A percentile compares a stretch with the other conserved stretches of the same genome.
Conservation (phyloP, 768 basidiomycete species). For the Pisolithus orientalis region DNA sequence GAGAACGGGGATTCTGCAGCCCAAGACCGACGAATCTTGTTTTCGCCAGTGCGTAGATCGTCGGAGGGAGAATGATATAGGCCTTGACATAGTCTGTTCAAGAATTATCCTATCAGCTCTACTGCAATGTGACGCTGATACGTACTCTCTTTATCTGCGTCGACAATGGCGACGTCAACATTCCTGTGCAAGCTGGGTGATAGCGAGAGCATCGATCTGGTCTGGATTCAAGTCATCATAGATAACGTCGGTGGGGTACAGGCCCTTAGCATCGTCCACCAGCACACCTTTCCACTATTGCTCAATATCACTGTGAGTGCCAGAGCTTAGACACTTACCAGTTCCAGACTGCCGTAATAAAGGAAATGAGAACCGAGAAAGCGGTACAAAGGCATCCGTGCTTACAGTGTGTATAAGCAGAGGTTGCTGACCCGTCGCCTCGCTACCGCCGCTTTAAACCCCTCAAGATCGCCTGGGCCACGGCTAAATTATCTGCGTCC, state of each 20-base stretch:
- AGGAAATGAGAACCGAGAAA: neutral
- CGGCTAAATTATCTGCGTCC: conserved; percentile 41
- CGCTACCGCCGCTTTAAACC: conserved; percentile 46
- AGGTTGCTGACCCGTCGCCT: conserved; percentile 36
- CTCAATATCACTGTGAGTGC: neutral
- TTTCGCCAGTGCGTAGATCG: conserved; percentile 18
- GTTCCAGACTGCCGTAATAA: conserved; percentile 39
- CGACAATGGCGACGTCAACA: conserved; percentile 41
- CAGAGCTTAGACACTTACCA: conserved; percentile 22
- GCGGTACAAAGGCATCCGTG: neutral
- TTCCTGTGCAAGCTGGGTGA: conserved; percentile 42
- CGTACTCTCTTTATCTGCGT: conserved; percentile 44
- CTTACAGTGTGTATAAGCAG: conserved; percentile 60
- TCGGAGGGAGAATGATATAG: conserved; percentile 44
- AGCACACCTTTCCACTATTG: conserved; percentile 30
- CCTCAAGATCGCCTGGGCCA: conserved; percentile 40
- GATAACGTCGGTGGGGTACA: conserved; percentile 28
- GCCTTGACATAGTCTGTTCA: conserved; percentile 38
- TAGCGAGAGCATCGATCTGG: conserved; percentile 40
- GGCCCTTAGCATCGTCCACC: conserved; percentile 40
- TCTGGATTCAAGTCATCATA: conserved; percentile 45
- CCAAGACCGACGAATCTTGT: conserved; percentile 13
- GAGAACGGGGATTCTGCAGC: conserved; percentile 16
- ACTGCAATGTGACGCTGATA: neutral
- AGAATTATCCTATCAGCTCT: neutral